Evolutionary conservation across 331 rosid species (phyloP), one percentile per base, ranked within the genome.

Genomic region (Pyracantha coccinea): DNA sequence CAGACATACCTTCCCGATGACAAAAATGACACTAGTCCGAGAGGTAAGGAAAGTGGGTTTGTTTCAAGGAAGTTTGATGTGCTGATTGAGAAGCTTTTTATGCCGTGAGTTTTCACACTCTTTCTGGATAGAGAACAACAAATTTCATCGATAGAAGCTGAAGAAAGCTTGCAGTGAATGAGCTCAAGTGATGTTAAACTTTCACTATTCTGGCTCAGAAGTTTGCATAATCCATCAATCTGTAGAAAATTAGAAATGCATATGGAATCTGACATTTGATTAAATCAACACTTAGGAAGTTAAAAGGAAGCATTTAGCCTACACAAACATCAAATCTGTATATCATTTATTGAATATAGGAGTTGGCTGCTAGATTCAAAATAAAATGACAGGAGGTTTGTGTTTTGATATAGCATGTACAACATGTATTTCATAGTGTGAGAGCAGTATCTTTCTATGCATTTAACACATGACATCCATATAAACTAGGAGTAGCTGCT

Each of bases 211-310:
- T 89, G 93, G 76, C 77, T 53, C 76, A 94, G 86, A 84, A 92
- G 96, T 85, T 86, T 82, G 90, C 97, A 88, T 44, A 92, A 71
- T 75, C 88, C 96, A 82, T 83, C 84, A 83, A 92, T 79, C 97
- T 92, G 91, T 60, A 70, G 73, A 81, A 71, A 52, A 90, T 90
- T 60, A 70, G 73, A 81, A 71, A 52, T 68, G 75, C 25, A 81
- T 41, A 58, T 33, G 25, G 19, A 7, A 58, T 72, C 38, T 58
- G 68, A 53, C 76, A 72, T 57, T 71, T 60, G 77, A 84, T 78
- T 63, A 31, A 69, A 55, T 60, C 80, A 64, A 33, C 68, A 29
- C 47, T 28, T n/a, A 17, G 19, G 78, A 73, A 80, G 77, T 79
- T 69, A 41, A 38, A 66, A 64, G 57, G 73, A 60, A 72, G 68